Conservation (phyloP, 805 yeast genomes). For the Metschnikowia borealis region DNA sequence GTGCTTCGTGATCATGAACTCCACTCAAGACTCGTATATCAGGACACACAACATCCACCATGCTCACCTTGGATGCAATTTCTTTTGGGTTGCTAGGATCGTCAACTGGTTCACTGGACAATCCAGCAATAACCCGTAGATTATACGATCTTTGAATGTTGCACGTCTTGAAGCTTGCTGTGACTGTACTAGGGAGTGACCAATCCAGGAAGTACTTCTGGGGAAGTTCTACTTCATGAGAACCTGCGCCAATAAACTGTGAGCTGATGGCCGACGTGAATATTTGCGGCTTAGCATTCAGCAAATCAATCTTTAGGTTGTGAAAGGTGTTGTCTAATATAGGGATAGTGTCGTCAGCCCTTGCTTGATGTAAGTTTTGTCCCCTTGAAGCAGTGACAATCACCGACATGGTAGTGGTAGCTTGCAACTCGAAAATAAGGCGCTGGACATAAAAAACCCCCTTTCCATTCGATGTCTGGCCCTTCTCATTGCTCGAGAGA, state of each 20-base stretch:
- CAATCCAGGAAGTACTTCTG: slow-evolving; percentile 35
- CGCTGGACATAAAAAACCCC: slow-evolving; percentile 43
- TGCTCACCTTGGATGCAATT: slow-evolving; percentile 19
- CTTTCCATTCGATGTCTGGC: slow-evolving; percentile 44
- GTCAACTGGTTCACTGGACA: slow-evolving; percentile 19
- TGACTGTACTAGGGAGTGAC: slow-evolving; percentile 42
- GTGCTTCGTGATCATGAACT: slow-evolving; percentile 17
- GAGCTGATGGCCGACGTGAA: slow-evolving; percentile 22
- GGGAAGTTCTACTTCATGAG: slow-evolving; percentile 46
- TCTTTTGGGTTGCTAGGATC: slow-evolving; percentile 18
- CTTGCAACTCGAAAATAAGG: slow-evolving; percentile 30
- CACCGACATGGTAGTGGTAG: slow-evolving; percentile 24
- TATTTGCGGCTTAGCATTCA: slow-evolving; percentile 26
- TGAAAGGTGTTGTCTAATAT: slow-evolving; percentile 32
- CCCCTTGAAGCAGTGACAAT: slow-evolving; percentile 19
- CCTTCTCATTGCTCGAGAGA: slow-evolving; percentile 27
- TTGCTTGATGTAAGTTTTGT: slow-evolving; percentile 25
- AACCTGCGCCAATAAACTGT: slow-evolving; percentile 7
- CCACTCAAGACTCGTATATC: slow-evolving; percentile 36
- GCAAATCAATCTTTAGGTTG: slow-evolving; percentile 38
- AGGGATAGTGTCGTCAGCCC: slow-evolving; percentile 21
- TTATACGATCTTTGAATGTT: slow-evolving; percentile 47
- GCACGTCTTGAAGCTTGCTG: slow-evolving; percentile 56
- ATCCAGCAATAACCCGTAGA: slow-evolving; percentile 30
- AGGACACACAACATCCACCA: slow-evolving; percentile 29